phyloP scores from a whole-genome alignment of 345 rosid genomes.

The Citrus cavaleriei region DNA sequence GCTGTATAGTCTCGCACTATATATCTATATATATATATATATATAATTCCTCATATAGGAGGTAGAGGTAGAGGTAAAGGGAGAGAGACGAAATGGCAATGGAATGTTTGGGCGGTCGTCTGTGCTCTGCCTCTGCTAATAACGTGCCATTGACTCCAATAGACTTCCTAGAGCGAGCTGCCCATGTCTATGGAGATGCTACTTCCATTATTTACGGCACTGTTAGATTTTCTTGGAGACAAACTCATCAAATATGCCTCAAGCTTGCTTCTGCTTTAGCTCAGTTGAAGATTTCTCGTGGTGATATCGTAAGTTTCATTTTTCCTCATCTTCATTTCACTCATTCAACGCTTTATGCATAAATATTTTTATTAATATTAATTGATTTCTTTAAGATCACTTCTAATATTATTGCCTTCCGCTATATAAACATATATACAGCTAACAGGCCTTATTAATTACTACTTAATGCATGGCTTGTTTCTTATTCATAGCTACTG shows the following conservation, averaged over 20 bases:
- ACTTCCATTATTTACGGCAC: constrained; percentile 51
- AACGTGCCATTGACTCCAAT: constrained; percentile 59
- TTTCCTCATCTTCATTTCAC: too few relatives aligned
- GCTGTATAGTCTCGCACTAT: not conserved
- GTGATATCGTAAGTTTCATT: constrained; percentile 49
- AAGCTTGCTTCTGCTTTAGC: constrained; percentile 63
- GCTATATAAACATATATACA: too few relatives aligned
- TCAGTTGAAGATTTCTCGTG: constrained; percentile 33
- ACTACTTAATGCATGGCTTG: too few relatives aligned
- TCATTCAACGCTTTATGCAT: too few relatives aligned
- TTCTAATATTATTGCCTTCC: too few relatives aligned
- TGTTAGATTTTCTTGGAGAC: constrained; percentile 49
- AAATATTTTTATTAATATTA: too few relatives aligned
- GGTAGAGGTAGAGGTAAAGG: not conserved
- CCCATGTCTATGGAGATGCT: constrained; percentile 40
- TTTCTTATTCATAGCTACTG: too few relatives aligned
- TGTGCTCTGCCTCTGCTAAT: constrained; percentile 55
- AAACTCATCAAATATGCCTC: constrained; percentile 57
- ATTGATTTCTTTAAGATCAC: too few relatives aligned
- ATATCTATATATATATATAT: too few relatives aligned
- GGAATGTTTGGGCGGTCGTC: constrained; percentile 28
- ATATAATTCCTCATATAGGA: too few relatives aligned
- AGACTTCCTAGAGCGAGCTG: constrained; percentile 57
- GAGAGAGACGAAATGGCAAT: constrained; percentile 12
- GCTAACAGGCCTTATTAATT: too few relatives aligned